Percentiles rank a stretch among this genome's conserved stretches.
phyloP scores from a whole-genome alignment of 2,329 filamentous ascomycete species.

The Fusarium sp. region DNA sequence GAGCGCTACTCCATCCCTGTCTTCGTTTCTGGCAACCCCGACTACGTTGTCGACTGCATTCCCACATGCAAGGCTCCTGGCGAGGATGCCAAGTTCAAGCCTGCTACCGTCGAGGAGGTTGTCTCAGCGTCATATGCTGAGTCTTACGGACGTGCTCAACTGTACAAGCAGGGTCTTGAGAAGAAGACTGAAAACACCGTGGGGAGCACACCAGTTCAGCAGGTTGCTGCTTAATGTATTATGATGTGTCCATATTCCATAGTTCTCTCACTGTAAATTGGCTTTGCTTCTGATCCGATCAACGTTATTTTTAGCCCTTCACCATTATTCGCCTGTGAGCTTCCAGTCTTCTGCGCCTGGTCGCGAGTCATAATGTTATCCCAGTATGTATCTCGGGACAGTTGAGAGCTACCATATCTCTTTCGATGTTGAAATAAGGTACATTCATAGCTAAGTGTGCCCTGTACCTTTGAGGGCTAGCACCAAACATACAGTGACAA shows the following conservation, averaged over 20 bases:
- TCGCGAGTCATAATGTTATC: no score
- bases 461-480: no score
- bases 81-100: conserved; percentile 48
- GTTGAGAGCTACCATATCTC: no score
- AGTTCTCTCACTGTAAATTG: no score
- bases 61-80: conserved; percentile 2
- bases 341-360: no score
- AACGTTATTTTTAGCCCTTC: no score
- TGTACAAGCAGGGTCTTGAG: conserved; percentile 52
- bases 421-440: no score
- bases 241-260: neutral
- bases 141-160: conserved; percentile 53
- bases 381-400: no score
- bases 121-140: conserved; percentile 54
- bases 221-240: conserved; percentile 6
- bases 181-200: neutral
- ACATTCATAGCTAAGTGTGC: no score
- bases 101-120: conserved; percentile 53
- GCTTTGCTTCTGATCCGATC: no score
- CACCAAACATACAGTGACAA: no score
- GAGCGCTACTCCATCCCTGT: conserved; percentile 71
- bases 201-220: neutral
- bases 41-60: conserved; percentile 9
- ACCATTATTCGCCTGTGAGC: no score
- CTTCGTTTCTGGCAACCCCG: conserved; percentile 67